These are phyloP conservation scores for Aspergillus brasiliensis DNA, from an alignment of 2,329 filamentous ascomycete species.

Conservation along the genomic window DNA sequence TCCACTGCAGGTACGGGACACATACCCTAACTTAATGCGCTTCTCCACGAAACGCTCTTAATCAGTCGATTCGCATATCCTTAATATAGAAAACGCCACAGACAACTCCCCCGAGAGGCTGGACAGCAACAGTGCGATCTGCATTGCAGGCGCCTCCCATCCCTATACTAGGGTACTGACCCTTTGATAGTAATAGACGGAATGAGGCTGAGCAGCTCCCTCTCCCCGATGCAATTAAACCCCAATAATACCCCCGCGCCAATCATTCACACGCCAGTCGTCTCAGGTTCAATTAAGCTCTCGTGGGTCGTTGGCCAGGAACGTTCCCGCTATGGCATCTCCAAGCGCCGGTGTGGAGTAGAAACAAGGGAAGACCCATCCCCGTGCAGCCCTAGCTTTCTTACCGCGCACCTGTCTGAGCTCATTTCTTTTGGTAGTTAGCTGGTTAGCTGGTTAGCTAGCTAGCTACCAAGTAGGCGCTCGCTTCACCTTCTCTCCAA, in stretches of 20 bases:
- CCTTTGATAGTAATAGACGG: not conserved
- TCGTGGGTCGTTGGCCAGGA: slow-evolving; percentile 30
- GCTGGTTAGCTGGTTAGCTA: not conserved
- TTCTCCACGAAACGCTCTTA: not conserved
- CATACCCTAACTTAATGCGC: not conserved
- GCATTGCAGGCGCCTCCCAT: slow-evolving; percentile 2
- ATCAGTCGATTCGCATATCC: not conserved
- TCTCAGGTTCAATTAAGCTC: slow-evolving; percentile 25
- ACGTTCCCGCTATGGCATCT: slow-evolving; percentile 10
- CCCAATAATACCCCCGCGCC: not conserved
- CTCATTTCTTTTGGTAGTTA: not conserved
- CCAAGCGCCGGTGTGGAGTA: slow-evolving; percentile 33
- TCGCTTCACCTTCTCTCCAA: not conserved
- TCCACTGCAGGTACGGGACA: not conserved
- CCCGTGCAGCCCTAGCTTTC: not conserved
- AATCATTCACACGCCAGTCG: slow-evolving; percentile 8
- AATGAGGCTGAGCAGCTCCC: not conserved
- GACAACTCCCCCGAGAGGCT: not conserved
- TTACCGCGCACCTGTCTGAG: not conserved
- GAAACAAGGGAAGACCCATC: too few relatives aligned
- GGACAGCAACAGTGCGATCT: not conserved
- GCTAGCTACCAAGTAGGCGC: not conserved
- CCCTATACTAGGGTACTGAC: not conserved
- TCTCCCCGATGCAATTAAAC: not conserved
- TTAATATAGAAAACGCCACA: not conserved